These are phyloP conservation scores for Hortiboletus campestris DNA, from an alignment of 768 basidiomycete genomes.

Conservation along the genomic window DNA sequence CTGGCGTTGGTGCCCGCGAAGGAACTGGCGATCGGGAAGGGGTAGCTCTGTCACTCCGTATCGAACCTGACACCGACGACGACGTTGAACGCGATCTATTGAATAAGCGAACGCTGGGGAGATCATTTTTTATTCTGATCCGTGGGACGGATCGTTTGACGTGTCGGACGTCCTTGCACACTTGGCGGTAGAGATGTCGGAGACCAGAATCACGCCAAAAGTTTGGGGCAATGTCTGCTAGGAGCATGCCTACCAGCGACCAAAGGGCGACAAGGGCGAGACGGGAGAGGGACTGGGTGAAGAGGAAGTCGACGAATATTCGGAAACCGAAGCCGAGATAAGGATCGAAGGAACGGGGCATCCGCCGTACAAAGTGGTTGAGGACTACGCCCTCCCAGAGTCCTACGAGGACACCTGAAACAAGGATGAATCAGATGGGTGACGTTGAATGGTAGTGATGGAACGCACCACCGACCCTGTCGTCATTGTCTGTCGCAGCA, in stretches of 20 bases:
- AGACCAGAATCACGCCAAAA: constrained; percentile 46
- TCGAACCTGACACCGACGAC: constrained; percentile 18
- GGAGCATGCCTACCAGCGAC: constrained; percentile 51
- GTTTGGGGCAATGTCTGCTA: constrained; percentile 49
- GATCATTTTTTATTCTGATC: constrained; percentile 32
- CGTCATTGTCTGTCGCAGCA: constrained; percentile 37
- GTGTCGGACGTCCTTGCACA: constrained; percentile 35
- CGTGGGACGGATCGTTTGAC: constrained; percentile 31
- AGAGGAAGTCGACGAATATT: constrained; percentile 68
- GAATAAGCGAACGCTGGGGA: constrained; percentile 31
- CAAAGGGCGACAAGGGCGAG: constrained; percentile 50
- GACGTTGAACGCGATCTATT: constrained; percentile 15
- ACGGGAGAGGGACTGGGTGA: constrained; percentile 53
- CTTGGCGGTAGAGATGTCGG: constrained; percentile 35
- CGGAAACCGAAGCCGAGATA: constrained; percentile 66
- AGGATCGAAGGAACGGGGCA: constrained; percentile 64
- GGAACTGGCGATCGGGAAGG: constrained; percentile 26
- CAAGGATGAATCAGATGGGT: constrained; percentile 2
- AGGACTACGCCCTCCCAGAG: constrained; percentile 79
- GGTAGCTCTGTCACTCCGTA: constrained; percentile 31
- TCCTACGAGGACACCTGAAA: constrained; percentile 61
- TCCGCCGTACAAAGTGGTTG: constrained; percentile 67
- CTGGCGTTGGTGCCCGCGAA: constrained; percentile 13
- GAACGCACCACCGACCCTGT: constrained; percentile 30
- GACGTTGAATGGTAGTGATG: not conserved